Conservation (phyloP, 2,329 filamentous ascomycete species). For the Penicillium sp. region DNA sequence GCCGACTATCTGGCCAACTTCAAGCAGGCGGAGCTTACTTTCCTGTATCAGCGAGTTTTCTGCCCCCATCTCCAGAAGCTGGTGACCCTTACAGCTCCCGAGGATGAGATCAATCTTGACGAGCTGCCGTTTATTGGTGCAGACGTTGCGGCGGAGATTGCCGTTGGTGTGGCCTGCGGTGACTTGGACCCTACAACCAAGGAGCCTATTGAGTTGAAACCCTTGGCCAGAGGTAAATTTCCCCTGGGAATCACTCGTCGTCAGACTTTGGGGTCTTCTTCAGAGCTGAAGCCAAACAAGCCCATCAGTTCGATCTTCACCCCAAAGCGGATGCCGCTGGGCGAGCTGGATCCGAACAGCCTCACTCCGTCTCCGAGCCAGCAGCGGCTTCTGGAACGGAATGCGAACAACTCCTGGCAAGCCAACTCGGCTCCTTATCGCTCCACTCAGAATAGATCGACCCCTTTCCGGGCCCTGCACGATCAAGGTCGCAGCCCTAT, state of each 20-base stretch:
- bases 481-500: conserved; percentile 43
- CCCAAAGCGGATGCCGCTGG: conserved; percentile 62
- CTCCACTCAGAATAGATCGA: conserved; percentile 35
- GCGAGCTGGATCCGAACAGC: conserved; percentile 67
- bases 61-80: conserved; percentile 72
- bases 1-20: conserved; percentile 80
- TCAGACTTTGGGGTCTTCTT: conserved; percentile 46
- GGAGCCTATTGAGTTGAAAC: conserved; percentile 53
- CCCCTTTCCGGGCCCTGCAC: conserved; percentile 39
- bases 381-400: conserved; percentile 57
- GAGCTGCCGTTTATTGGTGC: conserved; percentile 81
- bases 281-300: conserved; percentile 60
- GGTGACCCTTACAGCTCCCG: conserved; percentile 72
- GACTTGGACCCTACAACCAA: conserved; percentile 92
- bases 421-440: conserved; percentile 51
- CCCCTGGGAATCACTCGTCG: conserved; percentile 39
- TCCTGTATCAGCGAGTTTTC: conserved; percentile 92
- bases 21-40: conserved; percentile 84
- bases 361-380: conserved; percentile 69
- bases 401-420: conserved; percentile 57
- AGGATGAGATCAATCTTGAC: conserved; percentile 62
- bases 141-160: conserved; percentile 67
- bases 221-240: conserved; percentile 33
- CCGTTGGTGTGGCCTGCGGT: conserved; percentile 73
- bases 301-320: conserved; percentile 68